phyloP scores from a whole-genome alignment of 1,139 yeast species.

The Blastobotrys serpentis region DNA sequence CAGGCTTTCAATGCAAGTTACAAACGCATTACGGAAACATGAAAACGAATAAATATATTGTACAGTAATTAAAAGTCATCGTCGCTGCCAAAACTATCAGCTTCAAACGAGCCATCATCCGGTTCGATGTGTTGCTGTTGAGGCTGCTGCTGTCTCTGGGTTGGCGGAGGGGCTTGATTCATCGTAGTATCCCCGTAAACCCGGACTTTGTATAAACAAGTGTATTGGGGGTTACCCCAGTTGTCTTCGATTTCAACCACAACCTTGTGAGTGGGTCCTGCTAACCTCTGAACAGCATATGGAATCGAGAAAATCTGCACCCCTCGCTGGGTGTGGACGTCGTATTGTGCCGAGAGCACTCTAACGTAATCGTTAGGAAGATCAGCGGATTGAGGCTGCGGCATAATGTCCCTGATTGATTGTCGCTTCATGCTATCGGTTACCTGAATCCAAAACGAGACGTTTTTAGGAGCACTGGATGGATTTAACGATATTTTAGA shows the following conservation, averaged over 20 bases:
- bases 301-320: constrained; percentile 36
- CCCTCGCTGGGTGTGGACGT: constrained; percentile 29
- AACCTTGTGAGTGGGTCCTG: constrained; percentile 26
- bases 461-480: constrained; percentile 34
- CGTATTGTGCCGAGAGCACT: constrained; percentile 32
- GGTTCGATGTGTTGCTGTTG: no score
- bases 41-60: neutral
- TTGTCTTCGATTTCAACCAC: constrained; percentile 32
- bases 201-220: constrained; percentile 38
- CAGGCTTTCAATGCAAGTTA: no score
- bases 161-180: neutral
- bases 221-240: constrained; percentile 38
- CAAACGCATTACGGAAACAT: no score
- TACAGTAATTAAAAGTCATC: constrained; percentile 11
- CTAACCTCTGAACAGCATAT: constrained; percentile 20
- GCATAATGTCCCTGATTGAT: constrained; percentile 5
- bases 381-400: constrained; percentile 8
- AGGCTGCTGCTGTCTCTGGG: neutral
- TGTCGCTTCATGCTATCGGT: constrained; percentile 19
- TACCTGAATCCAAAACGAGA: constrained; percentile 36
- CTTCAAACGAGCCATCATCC: no score
- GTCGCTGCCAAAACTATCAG: constrained; percentile 16
- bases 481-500: constrained; percentile 31
- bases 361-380: constrained; percentile 24
- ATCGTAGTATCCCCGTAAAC: constrained; percentile 31